phyloP scores from a whole-genome alignment of 2,329 filamentous ascomycete species.

The Neoascochyta sp. region DNA sequence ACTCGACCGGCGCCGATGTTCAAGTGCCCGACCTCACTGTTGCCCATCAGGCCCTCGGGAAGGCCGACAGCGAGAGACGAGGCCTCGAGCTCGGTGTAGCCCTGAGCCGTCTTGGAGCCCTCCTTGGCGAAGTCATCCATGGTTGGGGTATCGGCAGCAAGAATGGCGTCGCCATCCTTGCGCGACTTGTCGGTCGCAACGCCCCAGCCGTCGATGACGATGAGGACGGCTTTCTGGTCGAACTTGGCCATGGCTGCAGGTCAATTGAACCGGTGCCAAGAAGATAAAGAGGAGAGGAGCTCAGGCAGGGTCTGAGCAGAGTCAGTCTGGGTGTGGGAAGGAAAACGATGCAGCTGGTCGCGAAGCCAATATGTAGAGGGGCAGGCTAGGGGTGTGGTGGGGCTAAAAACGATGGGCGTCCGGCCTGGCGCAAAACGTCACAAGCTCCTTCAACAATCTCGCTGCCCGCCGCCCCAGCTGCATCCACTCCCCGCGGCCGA shows the following conservation, averaged over 20 bases:
- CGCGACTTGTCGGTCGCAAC: slow-evolving; percentile 76
- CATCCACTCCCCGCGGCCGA: slow-evolving; percentile 20
- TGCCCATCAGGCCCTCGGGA: slow-evolving; percentile 96
- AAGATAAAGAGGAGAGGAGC: slow-evolving; percentile 1
- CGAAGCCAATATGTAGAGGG: too few species aligned
- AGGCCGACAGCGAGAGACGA: slow-evolving; percentile 94
- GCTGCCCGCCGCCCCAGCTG: slow-evolving; percentile 10
- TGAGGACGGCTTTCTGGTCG: slow-evolving; percentile 67
- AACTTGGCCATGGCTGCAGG: slow-evolving; percentile 58
- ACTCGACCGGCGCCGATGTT: slow-evolving; percentile 98
- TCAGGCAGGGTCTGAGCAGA: too few species aligned
- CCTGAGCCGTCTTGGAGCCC: slow-evolving; percentile 69
- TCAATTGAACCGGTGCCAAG: slow-evolving; percentile 10
- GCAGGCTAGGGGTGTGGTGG: slow-evolving; percentile 20
- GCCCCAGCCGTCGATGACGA: slow-evolving; percentile 99
- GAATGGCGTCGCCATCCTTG: slow-evolving; percentile 90
- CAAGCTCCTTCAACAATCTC: slow-evolving; percentile 13
- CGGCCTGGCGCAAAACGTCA: slow-evolving; percentile 22
- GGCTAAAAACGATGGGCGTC: slow-evolving; percentile 8
- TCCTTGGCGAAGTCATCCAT: slow-evolving; percentile 79
- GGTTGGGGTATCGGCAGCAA: slow-evolving; percentile 84
- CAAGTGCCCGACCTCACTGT: slow-evolving; percentile 96
- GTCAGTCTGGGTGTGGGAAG: slow-evolving; percentile 1
- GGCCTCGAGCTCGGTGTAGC: slow-evolving; percentile 89
- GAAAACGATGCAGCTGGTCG: too few species aligned